A percentile compares a stretch with the other conserved stretches of the same genome.
Evolutionary conservation across 2,329 filamentous ascomycete genomes (phyloP).

Genomic region (Ceratocystis cubensis): DNA sequence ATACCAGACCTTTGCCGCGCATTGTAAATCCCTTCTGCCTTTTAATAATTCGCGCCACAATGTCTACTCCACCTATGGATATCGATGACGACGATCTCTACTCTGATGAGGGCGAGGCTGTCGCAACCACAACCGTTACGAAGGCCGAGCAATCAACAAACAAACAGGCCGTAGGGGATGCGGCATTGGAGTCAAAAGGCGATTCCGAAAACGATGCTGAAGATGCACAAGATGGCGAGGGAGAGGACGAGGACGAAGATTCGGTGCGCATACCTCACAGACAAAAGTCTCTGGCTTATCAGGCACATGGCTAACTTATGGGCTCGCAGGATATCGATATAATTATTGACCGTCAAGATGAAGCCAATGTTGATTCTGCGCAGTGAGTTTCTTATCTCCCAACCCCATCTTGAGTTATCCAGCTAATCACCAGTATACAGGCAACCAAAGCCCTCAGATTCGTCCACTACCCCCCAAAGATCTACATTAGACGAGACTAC

Average conservation of each 20-base stretch:
- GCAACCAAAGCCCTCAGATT: conserved; percentile 51
- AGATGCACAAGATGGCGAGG: conserved; percentile 47
- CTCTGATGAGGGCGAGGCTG: conserved; percentile 41
- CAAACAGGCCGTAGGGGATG: not conserved
- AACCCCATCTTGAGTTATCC: not conserved
- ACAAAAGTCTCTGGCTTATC: not conserved
- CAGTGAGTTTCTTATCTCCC: conserved; percentile 33
- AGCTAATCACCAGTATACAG: conserved; percentile 28
- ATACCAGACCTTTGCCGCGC: not conserved
- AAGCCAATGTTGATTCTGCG: conserved; percentile 46
- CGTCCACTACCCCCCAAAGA: conserved; percentile 51
- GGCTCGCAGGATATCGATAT: conserved; percentile 49
- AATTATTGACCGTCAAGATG: conserved; percentile 54
- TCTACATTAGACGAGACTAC: conserved; percentile 40
- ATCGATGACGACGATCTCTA: conserved; percentile 59
- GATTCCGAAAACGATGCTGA: conserved; percentile 45
- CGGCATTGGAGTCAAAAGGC: not conserved
- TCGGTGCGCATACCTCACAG: conserved; percentile 14
- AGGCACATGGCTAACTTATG: conserved; percentile 9
- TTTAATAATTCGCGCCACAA: not conserved
- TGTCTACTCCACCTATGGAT: conserved; percentile 37
- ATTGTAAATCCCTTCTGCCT: not conserved
- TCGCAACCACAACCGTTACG: conserved; percentile 30
- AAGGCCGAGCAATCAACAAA: not conserved
- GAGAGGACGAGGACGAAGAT: conserved; percentile 43